These are phyloP conservation scores for Apiospora rasikravindrae DNA, from an alignment of 2,329 filamentous ascomycete genomes.

Conservation along the genomic window DNA sequence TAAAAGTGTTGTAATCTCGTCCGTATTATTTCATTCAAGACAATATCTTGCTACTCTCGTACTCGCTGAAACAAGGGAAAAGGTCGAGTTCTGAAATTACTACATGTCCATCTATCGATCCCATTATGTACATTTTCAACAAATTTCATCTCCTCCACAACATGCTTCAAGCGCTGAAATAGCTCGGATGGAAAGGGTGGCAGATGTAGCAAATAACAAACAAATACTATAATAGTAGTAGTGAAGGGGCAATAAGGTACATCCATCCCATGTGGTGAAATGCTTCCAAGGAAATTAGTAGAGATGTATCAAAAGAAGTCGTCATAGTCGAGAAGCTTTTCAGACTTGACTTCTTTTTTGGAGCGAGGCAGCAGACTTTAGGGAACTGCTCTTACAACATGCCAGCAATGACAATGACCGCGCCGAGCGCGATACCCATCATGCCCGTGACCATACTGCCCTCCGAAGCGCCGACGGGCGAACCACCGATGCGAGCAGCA, in stretches of 20 bases:
- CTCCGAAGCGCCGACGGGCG: slow-evolving; percentile 26
- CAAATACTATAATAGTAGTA: neutral
- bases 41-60: neutral
- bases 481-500: slow-evolving; percentile 15
- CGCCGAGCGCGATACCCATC: slow-evolving; percentile 35
- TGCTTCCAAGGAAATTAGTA: neutral
- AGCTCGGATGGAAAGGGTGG: no score
- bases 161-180: neutral
- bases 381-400: slow-evolving; percentile 29
- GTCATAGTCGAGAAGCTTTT: no score
- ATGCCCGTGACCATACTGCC: slow-evolving; percentile 35
- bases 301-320: neutral
- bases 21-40: neutral
- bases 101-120: slow-evolving; percentile 1
- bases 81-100: neutral
- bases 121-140: neutral
- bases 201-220: neutral
- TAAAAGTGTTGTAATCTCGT: neutral
- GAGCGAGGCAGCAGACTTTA: neutral
- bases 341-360: neutral
- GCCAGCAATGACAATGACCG: slow-evolving; percentile 34
- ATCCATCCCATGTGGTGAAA: neutral
- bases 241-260: neutral
- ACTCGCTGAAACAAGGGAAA: neutral
- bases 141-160: neutral